Percentiles rank a stretch among this genome's conserved stretches.
These are phyloP conservation scores for Grosmannia clavigera DNA, from an alignment of 2,329 filamentous ascomycete genomes.

Conservation along the genomic window DNA sequence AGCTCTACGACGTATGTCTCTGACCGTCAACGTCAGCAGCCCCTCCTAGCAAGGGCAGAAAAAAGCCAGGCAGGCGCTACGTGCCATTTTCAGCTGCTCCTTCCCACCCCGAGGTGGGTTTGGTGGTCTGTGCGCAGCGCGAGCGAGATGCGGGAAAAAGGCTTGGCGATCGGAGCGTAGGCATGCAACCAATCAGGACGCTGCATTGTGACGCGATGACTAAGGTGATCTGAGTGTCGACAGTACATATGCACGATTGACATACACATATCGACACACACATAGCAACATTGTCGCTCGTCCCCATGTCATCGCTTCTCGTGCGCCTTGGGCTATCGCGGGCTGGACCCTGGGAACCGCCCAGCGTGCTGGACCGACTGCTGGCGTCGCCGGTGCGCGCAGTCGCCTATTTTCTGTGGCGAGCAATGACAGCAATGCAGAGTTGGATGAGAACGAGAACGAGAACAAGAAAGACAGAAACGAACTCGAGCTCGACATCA, in stretches of 20 bases:
- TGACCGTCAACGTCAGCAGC: not conserved
- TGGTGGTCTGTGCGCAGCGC: too few species aligned
- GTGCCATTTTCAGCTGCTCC: too few species aligned
- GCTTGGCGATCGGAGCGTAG: too few species aligned
- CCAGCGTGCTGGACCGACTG: constrained; percentile 47
- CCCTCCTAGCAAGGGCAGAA: too few species aligned
- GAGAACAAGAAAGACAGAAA: not conserved
- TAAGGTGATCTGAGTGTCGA: too few species aligned
- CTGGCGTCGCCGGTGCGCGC: constrained; percentile 57
- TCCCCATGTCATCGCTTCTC: constrained; percentile 2
- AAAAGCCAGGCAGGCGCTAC: too few species aligned
- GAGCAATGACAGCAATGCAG: constrained; percentile 53
- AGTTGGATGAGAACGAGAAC: not conserved
- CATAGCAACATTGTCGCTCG: too few species aligned
- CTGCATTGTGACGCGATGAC: too few species aligned
- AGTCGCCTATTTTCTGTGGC: constrained; percentile 50
- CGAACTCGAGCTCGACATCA: constrained; percentile 10
- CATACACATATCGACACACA: too few species aligned
- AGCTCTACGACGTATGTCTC: not conserved
- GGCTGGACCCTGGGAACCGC: constrained; percentile 14
- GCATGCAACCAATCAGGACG: not conserved
- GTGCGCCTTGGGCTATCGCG: constrained; percentile 11
- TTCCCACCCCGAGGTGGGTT: too few species aligned
- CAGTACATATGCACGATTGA: too few species aligned
- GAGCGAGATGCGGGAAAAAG: too few species aligned